Evolutionary conservation across 164 flowering plant species (phyloP), one percentile per base, ranked within the genome.

Genomic region (Stephania yunnanensis): DNA sequence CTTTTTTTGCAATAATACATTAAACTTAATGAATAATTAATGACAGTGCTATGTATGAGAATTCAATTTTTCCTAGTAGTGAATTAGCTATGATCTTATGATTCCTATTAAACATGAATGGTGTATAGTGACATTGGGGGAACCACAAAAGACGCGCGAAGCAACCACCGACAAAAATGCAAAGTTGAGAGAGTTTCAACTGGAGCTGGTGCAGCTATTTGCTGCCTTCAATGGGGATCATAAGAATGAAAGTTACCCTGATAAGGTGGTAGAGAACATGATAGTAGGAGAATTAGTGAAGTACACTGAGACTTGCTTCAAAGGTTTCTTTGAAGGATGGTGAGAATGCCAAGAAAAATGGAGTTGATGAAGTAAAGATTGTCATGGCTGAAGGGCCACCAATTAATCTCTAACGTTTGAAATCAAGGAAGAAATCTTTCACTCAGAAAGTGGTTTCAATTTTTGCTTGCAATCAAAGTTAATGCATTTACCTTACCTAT

Each of bases 241-340:
- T 64, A 72, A 22, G 9, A 86, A 86, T 76, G 89, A 86, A 10
- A 75, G 45, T 2, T 85, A 82, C 72, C 96, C 92, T 0, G 22
- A 86, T 69, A 86, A 86, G 70, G 75, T 90, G 50, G 89, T 87
- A 13, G 90, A 90, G 75, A 77, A 83, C 75, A 86, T 93, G 94
- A 86, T 68, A 1, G 92, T 88, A 10, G 71, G 67, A 7, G 83
- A 83, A 0, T 93, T 84, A 4, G 81, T 69, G 0, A 82, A 81
- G 12, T 91, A 92, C 31, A 79, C 78, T 9, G 74, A 82, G 22
- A 82, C 74, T 15, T 87, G 91, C 4, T 85, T 87, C 82, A 81
- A 82, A 20, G 83, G 69, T 20, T 92, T 86, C 87, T 46, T 68
- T 20, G 83, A 83, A 45, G 87, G 83, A 13, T 84, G 25, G 84